A percentile compares a stretch with the other conserved stretches of the same genome.
Evolutionary conservation across 495 filamentous ascomycete species (phyloP).

Genomic region (Penicillium antarcticum): DNA sequence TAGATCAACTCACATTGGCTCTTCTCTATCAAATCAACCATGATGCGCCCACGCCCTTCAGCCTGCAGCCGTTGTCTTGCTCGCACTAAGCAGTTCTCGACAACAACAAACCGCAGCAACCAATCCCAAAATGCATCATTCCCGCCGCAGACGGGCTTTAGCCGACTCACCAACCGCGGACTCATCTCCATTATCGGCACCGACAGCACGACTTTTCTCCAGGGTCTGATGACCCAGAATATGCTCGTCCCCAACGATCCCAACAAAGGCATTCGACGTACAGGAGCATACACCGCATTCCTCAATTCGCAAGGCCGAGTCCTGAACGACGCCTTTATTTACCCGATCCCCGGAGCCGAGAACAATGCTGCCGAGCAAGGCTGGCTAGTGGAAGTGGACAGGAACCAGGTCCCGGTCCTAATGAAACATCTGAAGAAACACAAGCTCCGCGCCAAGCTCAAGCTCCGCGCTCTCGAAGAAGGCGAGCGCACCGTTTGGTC

Average conservation of each 20-base stretch:
- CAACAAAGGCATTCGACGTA: constrained; percentile 25
- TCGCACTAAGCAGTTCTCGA: constrained; percentile 30
- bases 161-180: constrained; percentile 62
- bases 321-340: constrained; percentile 87
- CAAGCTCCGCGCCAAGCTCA: constrained; percentile 77
- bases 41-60: constrained; percentile 33
- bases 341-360: constrained; percentile 49
- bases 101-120: constrained; percentile 18
- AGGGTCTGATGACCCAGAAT: constrained; percentile 79
- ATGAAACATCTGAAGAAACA: constrained; percentile 73
- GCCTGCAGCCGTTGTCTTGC: constrained; percentile 27
- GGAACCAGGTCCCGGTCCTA: constrained; percentile 55
- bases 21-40: constrained; percentile 11
- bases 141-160: constrained; percentile 40
- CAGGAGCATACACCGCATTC: constrained; percentile 73
- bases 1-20: constrained; percentile 13
- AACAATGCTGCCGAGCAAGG: constrained; percentile 36
- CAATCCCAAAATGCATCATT: constrained; percentile 19
- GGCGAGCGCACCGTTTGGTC: constrained; percentile 65
- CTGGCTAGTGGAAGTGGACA: constrained; percentile 83
- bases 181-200: constrained; percentile 74
- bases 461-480: constrained; percentile 57
- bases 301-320: constrained; percentile 81
- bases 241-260: constrained; percentile 50
- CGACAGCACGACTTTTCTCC: constrained; percentile 80